Conservation (phyloP, 2,329 filamentous ascomycete species). For the Neoscytalidium dimidiatum region DNA sequence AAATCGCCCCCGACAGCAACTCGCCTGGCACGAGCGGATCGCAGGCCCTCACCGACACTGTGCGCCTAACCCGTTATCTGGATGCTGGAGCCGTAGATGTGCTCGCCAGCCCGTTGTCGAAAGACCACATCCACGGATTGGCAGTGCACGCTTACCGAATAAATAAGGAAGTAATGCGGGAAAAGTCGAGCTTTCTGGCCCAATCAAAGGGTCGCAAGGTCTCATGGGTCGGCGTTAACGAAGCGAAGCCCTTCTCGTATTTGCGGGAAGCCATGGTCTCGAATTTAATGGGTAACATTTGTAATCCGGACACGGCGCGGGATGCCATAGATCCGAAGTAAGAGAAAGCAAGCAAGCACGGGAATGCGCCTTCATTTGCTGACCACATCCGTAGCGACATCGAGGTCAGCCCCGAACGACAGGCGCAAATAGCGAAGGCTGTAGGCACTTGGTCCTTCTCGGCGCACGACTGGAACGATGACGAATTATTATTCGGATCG, state of each 20-base stretch:
- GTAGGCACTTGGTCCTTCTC: constrained; percentile 85
- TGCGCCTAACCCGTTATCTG: constrained; percentile 69
- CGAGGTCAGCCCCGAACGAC: constrained; percentile 66
- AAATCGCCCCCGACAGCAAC: constrained; percentile 22
- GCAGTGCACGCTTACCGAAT: constrained; percentile 82
- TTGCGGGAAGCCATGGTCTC: constrained; percentile 93
- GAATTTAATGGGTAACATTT: constrained; percentile 85
- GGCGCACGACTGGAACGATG: constrained; percentile 85
- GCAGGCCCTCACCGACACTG: constrained; percentile 49
- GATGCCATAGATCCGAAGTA: constrained; percentile 64
- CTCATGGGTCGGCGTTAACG: constrained; percentile 87
- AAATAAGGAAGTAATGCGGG: constrained; percentile 72
- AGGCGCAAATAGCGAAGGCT: constrained; percentile 65
- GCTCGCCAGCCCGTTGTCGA: constrained; percentile 74
- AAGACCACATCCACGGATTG: constrained; percentile 72
- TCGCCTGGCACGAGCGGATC: constrained; percentile 33
- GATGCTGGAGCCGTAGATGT: constrained; percentile 88
- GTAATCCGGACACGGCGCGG: constrained; percentile 65
- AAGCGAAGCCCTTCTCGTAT: constrained; percentile 85
- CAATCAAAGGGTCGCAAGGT: constrained; percentile 76
- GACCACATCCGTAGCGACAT: constrained; percentile 55
- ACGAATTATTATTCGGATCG: constrained; percentile 85
- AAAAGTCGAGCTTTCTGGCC: constrained; percentile 71
- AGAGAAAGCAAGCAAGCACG: constrained; percentile 33
- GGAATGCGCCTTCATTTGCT: constrained; percentile 23